Base-by-base conservation (phyloP, 306 rosid genomes). In the Pachyrhizus erosus region DNA sequence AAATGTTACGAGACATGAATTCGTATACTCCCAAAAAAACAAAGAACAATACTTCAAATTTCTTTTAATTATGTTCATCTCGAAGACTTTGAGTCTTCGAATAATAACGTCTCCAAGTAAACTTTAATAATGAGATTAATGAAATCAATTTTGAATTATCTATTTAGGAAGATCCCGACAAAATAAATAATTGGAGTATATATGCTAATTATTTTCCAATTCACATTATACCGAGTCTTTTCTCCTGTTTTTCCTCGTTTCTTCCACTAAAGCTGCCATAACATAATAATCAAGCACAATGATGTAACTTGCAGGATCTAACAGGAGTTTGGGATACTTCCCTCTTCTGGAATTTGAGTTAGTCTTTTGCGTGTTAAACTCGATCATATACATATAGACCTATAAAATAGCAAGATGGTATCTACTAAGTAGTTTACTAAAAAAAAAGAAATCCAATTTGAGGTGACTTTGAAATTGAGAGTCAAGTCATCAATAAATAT, bases 191-290 rank as follows among this genome's bases (percentile, higher is more conserved):
- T 23, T 10, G 65, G 65, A 12, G 46, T 3, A 57, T n/a, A n/a
- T n/a, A n/a, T 69, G 27, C 3, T 80, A 33, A 71, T 57, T 57
- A 57, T 21, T 70, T 80, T 68, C 7, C 58, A 45, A 54, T 40
- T 43, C 45, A 29, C 20, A 43, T 55, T 3, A 45, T 61, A 12
- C 29, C 65, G 45, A 60, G 29, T 20, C 1, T 31, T 45, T 61
- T 34, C 20, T 29, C 61, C 20, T 33, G 13, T 9, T 70, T 79
- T 80, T 69, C 6, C 54, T 26, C 17, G 3, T 20, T 21, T 55
- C 62, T 55, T 55, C 62, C 29, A 20, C 29, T 20, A 9, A 54
- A 20, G 29, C 24, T 18, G 26, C 29, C 62, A 20, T 20, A 21
- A 55, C 5, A 26, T 58, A 60, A 12, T 26, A 13, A 29, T 26